Evolutionary conservation across 2,329 filamentous ascomycete species (phyloP).

Genomic region (Aureobasidium subglaciale): DNA sequence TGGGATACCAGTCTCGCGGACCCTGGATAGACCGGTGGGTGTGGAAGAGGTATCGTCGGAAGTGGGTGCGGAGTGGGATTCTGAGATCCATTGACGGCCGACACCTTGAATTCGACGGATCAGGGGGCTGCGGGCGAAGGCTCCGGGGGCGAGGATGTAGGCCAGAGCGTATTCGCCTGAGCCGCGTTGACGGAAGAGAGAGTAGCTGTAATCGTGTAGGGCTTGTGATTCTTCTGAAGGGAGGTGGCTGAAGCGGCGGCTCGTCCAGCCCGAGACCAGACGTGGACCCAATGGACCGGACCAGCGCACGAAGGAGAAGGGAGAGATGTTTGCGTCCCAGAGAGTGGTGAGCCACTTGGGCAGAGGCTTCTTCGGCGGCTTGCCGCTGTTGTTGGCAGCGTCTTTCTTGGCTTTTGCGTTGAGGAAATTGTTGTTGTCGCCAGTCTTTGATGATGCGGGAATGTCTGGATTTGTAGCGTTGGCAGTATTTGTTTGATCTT

Average conservation of each 20-base stretch:
- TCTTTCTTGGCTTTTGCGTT: slow-evolving; percentile 38
- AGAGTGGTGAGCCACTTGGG: slow-evolving; percentile 87
- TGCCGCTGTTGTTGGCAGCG: slow-evolving; percentile 26
- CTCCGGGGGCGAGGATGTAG: slow-evolving; percentile 88
- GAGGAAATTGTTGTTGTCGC: slow-evolving; percentile 49
- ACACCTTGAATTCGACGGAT: slow-evolving; percentile 82
- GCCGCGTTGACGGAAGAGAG: slow-evolving; percentile 84
- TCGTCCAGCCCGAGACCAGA: slow-evolving; percentile 91
- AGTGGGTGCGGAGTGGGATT: slow-evolving; percentile 23
- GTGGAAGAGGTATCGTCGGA: slow-evolving; percentile 22
- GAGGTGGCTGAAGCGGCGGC: slow-evolving; percentile 82
- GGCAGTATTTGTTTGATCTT: slow-evolving; percentile 56
- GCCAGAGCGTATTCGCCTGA: slow-evolving; percentile 90
- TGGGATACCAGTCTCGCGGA: slow-evolving; percentile 62
- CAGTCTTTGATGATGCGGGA: slow-evolving; percentile 17
- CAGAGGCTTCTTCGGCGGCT: slow-evolving; percentile 52
- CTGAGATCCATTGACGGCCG: slow-evolving; percentile 58
- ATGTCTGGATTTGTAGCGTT: slow-evolving; percentile 23
- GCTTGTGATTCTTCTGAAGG: slow-evolving; percentile 71
- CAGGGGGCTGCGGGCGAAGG: slow-evolving; percentile 79
- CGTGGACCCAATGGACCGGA: slow-evolving; percentile 83
- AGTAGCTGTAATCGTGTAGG: slow-evolving; percentile 89
- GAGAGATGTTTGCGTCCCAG: slow-evolving; percentile 95
- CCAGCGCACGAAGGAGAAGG: slow-evolving; percentile 84
- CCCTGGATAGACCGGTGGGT: slow-evolving; percentile 18